These are phyloP conservation scores for Phoenix roebelenii DNA, from an alignment of 176 grass and related monocot species.

Conservation along the genomic window DNA sequence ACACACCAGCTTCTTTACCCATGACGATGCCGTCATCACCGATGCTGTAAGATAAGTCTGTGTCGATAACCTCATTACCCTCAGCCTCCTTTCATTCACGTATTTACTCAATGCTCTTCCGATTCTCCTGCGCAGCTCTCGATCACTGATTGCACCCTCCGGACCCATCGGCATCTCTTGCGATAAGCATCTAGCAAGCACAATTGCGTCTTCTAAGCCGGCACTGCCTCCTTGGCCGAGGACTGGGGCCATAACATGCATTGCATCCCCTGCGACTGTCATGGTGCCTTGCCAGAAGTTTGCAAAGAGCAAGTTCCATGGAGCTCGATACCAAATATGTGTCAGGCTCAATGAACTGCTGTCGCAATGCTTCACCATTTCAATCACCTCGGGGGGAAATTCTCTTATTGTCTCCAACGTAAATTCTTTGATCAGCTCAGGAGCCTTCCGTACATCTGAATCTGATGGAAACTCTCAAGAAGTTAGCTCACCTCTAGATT, in stretches of 20 bases:
- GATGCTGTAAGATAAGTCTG: constrained; percentile 20
- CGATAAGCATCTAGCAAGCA: constrained; percentile 29
- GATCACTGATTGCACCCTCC: background rate
- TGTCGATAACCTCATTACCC: constrained; percentile 14
- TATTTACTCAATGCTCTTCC: constrained; percentile 21
- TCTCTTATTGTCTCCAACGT: constrained; percentile 10
- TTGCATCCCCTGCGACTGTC: constrained; percentile 44
- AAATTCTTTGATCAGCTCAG: background rate
- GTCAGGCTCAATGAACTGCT: constrained; percentile 15
- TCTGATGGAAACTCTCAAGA: background rate
- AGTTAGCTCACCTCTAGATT: background rate
- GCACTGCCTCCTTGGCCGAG: constrained; percentile 42
- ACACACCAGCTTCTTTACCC: constrained; percentile 14
- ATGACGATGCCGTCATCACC: background rate
- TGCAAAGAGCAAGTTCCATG: constrained; percentile 26
- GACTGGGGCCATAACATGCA: constrained; percentile 50
- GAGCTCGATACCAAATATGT: constrained; percentile 21
- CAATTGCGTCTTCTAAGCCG: constrained; percentile 31
- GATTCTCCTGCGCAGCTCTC: constrained; percentile 3
- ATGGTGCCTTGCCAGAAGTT: constrained; percentile 25
- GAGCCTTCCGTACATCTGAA: background rate
- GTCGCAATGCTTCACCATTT: constrained; percentile 26
- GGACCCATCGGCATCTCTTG: background rate
- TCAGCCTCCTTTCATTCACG: constrained; percentile 28
- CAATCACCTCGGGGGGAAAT: constrained; percentile 15